Conservation (phyloP, 2,329 filamentous ascomycete species). For the Alternaria dauci region DNA sequence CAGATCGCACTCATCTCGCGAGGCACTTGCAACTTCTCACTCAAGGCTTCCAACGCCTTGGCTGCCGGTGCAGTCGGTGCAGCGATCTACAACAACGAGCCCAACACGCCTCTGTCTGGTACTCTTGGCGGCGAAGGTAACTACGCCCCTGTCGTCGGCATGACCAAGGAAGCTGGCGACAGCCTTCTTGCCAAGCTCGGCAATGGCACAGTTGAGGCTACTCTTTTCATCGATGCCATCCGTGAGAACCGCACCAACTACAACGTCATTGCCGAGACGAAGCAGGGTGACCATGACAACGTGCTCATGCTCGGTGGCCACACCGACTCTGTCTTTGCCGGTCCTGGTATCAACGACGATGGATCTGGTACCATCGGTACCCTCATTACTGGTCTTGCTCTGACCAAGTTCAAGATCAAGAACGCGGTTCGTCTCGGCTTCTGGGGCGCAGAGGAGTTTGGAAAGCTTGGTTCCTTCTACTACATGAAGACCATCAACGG, state of each 20-base stretch:
- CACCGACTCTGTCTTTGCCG: slow-evolving; percentile 53
- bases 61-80: slow-evolving; percentile 73
- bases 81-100: slow-evolving; percentile 75
- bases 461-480: slow-evolving; percentile 50
- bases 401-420: slow-evolving; percentile 51
- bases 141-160: slow-evolving; percentile 73
- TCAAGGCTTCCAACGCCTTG: slow-evolving; percentile 71
- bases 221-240: slow-evolving; percentile 54
- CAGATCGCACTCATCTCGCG: slow-evolving; percentile 74
- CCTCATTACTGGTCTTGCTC: slow-evolving; percentile 50
- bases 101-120: slow-evolving; percentile 65
- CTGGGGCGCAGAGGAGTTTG: slow-evolving; percentile 54
- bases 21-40: slow-evolving; percentile 72
- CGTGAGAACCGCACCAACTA: slow-evolving; percentile 58
- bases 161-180: slow-evolving; percentile 67
- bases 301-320: slow-evolving; percentile 53
- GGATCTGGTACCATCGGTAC: slow-evolving; percentile 52
- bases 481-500: slow-evolving; percentile 51
- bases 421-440: slow-evolving; percentile 54
- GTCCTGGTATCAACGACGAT: slow-evolving; percentile 55
- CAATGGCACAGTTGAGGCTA: slow-evolving; percentile 47
- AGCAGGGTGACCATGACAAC: slow-evolving; percentile 52
- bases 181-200: slow-evolving; percentile 64
- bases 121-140: slow-evolving; percentile 67
- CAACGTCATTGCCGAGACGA: slow-evolving; percentile 51